Base-by-base conservation (phyloP, 2,329 filamentous ascomycete genomes). In the Fusarium albidum region DNA sequence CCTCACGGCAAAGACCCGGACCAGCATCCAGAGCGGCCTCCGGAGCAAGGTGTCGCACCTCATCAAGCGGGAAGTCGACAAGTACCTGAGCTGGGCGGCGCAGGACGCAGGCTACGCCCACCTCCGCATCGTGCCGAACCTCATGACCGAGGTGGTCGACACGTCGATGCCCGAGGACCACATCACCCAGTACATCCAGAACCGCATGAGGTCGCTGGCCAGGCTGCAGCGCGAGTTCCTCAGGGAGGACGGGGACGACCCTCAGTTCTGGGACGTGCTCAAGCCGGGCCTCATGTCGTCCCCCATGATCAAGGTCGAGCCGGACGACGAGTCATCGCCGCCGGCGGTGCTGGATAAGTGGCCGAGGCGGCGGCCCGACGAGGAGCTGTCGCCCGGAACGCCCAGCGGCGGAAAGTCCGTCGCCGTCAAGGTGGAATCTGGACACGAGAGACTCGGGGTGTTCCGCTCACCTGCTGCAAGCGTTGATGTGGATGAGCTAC, bases 51-150 rank as follows among this genome's bases (percentile, higher is more conserved):
- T 70, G 5, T 61, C 73, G 0, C 38, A 31, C 0, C 60, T 71
- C 21, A 72, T 78, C 43, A 72, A 72, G 39, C 71, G 65, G 39
- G 66, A 69, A 12, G 49, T 79, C 2, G 68, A 70, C 21, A 64
- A 62, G 31, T 77, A 73, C 43, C 42, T 75, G n/a, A 65, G 56
- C 15, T 79, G 76, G 76, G 74, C 76, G 1, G 71, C 73, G n/a
- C 67, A 71, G 12, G 76, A 79, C 29, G 76, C 73, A 14, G 68
- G 68, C 18, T 77, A 74, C 56, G 55, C 59, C 7, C 57, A 70
- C 32, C 63, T 73, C 4, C 63, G 69, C 3, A 67, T 70, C 26
- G 65, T 76, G 3, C 74, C 76, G 11, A 79, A 79, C 51, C 65
- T 77, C 28, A 57, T 74, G 21, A 68, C 70, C 18, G 74, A 75